Conservation (phyloP, 148 eudicot species). For the Cornus controversa region DNA sequence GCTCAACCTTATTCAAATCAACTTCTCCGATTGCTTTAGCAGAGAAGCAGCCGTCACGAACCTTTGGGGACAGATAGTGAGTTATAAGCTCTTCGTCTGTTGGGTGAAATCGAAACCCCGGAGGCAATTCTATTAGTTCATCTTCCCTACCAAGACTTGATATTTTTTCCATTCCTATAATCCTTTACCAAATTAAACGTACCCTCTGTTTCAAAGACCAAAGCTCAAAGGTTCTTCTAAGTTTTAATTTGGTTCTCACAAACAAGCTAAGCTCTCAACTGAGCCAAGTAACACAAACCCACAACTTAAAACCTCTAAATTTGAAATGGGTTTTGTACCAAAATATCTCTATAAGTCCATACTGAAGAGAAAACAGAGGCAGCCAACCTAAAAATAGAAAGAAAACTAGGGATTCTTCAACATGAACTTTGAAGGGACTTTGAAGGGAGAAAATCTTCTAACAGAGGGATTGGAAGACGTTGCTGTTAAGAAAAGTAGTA, state of each 20-base stretch:
- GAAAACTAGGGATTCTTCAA: too few relatives aligned
- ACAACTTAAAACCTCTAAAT: background rate
- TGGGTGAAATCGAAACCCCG: conserved; percentile 91
- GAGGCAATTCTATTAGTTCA: conserved; percentile 72
- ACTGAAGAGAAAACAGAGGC: background rate
- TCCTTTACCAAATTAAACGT: background rate
- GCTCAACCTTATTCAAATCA: conserved; percentile 87
- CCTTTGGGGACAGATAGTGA: conserved; percentile 63
- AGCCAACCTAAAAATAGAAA: background rate
- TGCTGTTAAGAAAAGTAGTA: conserved; percentile 24
- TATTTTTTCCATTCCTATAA: conserved; percentile 34
- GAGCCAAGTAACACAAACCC: conserved; percentile 5
- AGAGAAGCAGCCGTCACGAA: conserved; percentile 38
- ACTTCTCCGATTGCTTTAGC: conserved; percentile 73
- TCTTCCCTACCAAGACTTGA: conserved; percentile 27
- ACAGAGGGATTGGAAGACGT: conserved; percentile 26
- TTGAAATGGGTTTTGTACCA: background rate
- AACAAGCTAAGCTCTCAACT: background rate
- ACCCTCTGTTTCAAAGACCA: background rate
- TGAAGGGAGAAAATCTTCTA: background rate
- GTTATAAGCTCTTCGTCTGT: conserved; percentile 90
- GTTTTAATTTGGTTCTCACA: background rate
- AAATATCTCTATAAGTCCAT: background rate
- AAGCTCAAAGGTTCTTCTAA: background rate
- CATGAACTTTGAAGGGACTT: background rate